Evolutionary conservation across 192 early-diverging fungal species (phyloP).

Genomic region (Backusella parvicylindrica): DNA sequence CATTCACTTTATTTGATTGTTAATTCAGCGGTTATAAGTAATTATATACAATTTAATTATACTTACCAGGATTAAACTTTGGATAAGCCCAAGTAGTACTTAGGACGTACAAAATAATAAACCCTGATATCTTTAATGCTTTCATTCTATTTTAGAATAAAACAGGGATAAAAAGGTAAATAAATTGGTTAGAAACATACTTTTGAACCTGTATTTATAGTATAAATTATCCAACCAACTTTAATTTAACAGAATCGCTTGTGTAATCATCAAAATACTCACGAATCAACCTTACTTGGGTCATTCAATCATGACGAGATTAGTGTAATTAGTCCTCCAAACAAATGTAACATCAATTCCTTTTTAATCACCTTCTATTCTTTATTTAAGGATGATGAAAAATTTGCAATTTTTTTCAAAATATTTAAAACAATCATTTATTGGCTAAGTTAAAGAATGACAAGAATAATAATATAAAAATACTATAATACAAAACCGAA

Average conservation of each 20-base stretch:
- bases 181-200: neutral
- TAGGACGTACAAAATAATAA: neutral
- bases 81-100: neutral
- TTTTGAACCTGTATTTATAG: neutral
- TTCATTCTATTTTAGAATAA: constrained; percentile 2
- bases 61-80: neutral
- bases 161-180: neutral
- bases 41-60: neutral
- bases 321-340: neutral
- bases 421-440: neutral
- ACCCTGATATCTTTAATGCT: neutral
- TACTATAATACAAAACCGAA: neutral
- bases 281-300: neutral
- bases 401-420: neutral
- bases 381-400: neutral
- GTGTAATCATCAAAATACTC: neutral
- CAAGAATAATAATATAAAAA: neutral
- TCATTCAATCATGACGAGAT: neutral
- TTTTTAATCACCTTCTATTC: neutral
- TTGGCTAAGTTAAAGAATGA: neutral
- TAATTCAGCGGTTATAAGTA: neutral
- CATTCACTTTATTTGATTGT: constrained; percentile 38
- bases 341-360: neutral
- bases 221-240: neutral
- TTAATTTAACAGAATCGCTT: neutral